Evolutionary conservation across 345 rosid genomes (phyloP), one percentile per base, ranked within the genome.

Genomic region (Dipteronia dyeriana): DNA sequence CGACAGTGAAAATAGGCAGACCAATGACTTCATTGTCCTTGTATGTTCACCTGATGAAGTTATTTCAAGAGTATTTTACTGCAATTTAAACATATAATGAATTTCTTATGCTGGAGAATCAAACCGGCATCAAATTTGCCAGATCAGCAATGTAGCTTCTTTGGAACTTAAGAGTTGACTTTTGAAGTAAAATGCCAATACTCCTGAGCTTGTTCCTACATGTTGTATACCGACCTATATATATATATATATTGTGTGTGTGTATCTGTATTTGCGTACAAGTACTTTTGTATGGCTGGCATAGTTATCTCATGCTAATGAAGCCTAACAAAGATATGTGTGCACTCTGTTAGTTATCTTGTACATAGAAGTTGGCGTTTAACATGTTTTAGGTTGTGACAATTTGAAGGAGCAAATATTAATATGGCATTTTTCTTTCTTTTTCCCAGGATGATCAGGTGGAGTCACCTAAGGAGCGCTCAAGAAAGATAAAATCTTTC

Each of bases 371-470:
- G 66, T 71, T 29, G 22, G 72, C 57, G 53, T 17, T 71, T 64
- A 49, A 64, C 66, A 68, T 75, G 66, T 62, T 80, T 9, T 38
- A 25, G 38, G 2, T 12, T 61, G 43, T 65, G 51, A 71, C 17
- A 66, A 53, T 60, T 66, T 47, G 53, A 68, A 61, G 23, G 9
- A 49, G 38, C 70, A 66, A 17, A 7, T 20, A 29, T 61, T 73
- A 23, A 22, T 7, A 19, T 51, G 31, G n/a, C 38, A 5, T 20
- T 25, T 25, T 34, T 22, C 61, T 65, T 78, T 66, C 78, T 38
- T 67, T 78, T 80, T 64, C 66, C 78, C 84, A 91, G 94, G 88
- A 90, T 79, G 86, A 29, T 76, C 90, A 84, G 41, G 86, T 88
- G 81, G 97, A 92, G 84, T 86, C 89, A 38, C 83, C 80, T 66